These are phyloP conservation scores for Cordyceps cateniannulata DNA, from an alignment of 2,329 filamentous ascomycete genomes.

Conservation along the genomic window DNA sequence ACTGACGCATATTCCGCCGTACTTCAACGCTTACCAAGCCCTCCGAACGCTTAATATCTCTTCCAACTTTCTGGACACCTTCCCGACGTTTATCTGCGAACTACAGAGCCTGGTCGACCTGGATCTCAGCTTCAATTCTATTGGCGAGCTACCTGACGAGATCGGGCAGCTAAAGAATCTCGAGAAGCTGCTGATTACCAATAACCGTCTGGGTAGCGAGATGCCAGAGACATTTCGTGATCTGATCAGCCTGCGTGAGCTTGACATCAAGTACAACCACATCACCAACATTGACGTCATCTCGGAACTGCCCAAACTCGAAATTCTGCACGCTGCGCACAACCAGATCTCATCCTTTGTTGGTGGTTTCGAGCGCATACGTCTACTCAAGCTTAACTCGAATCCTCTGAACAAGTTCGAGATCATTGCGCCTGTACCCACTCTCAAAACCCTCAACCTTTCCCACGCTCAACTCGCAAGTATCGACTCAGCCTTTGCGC, in stretches of 20 bases:
- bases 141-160: constrained; percentile 66
- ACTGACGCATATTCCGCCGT: constrained; percentile 68
- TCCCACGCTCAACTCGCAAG: constrained; percentile 87
- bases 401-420: constrained; percentile 95
- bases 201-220: constrained; percentile 75
- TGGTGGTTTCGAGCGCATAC: constrained; percentile 78
- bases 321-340: constrained; percentile 85
- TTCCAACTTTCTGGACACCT: constrained; percentile 82
- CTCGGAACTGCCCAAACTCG: constrained; percentile 74
- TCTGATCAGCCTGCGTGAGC: constrained; percentile 74
- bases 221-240: constrained; percentile 68
- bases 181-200: constrained; percentile 90
- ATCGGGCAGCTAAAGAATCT: constrained; percentile 74
- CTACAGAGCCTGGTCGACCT: constrained; percentile 81
- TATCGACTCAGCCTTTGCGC: constrained; percentile 81
- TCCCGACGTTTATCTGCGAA: constrained; percentile 79
- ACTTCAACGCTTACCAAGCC: constrained; percentile 74
- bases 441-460: constrained; percentile 78
- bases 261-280: constrained; percentile 90
- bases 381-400: constrained; percentile 82
- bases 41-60: constrained; percentile 85
- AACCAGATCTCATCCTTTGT: constrained; percentile 88
- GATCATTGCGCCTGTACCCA: constrained; percentile 68
- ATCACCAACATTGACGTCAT: constrained; percentile 86
- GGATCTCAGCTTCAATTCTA: constrained; percentile 94